Percentiles rank a stretch among this genome's conserved stretches.
phyloP scores from a whole-genome alignment of 2,329 filamentous ascomycete species.

The Aspergillus quadrilineatus region DNA sequence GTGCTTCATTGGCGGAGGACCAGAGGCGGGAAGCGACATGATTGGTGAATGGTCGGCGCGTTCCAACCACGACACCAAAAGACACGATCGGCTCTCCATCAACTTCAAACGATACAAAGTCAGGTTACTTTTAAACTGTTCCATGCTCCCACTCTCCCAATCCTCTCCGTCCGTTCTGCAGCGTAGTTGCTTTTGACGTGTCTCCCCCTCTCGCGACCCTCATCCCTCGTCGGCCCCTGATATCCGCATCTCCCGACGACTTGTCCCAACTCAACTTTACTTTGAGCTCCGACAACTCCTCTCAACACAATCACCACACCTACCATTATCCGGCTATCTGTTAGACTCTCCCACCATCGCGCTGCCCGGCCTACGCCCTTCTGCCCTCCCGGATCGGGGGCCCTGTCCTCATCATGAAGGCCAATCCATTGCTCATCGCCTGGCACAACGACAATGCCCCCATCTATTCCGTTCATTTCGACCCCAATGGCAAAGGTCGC shows the following conservation, averaged over 20 bases:
- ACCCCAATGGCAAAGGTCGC: slow-evolving; percentile 85
- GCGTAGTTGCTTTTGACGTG: neutral
- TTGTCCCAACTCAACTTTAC: neutral
- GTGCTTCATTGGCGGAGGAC: neutral
- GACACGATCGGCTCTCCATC: slow-evolving; percentile 7
- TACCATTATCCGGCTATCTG: neutral
- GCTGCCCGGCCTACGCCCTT: neutral
- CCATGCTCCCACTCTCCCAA: neutral
- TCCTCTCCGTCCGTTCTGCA: neutral
- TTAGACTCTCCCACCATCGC: neutral
- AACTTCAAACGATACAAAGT: slow-evolving; percentile 9
- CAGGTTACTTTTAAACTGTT: neutral
- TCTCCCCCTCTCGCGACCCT: neutral
- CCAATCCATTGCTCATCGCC: slow-evolving; percentile 91
- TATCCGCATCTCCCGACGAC: neutral
- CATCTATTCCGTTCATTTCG: slow-evolving; percentile 96
- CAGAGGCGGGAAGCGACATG: neutral
- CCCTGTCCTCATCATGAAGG: slow-evolving; percentile 70
- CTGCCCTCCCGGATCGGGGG: slow-evolving; percentile 12
- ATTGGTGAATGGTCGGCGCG: slow-evolving; percentile 12
- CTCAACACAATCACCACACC: neutral
- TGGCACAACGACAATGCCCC: slow-evolving; percentile 98
- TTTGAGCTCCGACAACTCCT: neutral
- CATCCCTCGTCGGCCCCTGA: neutral
- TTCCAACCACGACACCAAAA: slow-evolving; percentile 14